Evolutionary conservation across 2,329 filamentous ascomycete genomes (phyloP).

Genomic region (Ophiostoma triangulosporum): DNA sequence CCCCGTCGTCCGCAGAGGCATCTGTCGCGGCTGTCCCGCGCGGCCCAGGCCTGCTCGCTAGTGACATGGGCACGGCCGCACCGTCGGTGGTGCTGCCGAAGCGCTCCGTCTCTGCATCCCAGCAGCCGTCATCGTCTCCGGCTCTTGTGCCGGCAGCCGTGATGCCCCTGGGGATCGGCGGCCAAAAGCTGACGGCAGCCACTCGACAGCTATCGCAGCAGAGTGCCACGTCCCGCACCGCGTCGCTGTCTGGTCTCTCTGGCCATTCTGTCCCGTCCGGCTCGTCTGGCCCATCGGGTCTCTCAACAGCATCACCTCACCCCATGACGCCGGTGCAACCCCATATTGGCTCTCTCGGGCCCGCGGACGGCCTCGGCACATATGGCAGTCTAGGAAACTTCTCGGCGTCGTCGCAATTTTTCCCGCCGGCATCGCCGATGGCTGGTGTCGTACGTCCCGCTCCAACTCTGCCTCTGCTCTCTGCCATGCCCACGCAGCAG

Average conservation of each 20-base stretch:
- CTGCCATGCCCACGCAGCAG: conserved; percentile 14
- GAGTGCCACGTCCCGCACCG: conserved; percentile 49
- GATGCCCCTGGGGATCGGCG: conserved; percentile 41
- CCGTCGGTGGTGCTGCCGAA: conserved; percentile 24
- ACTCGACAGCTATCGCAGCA: conserved; percentile 70
- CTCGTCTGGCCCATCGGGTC: neutral
- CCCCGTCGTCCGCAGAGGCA: neutral
- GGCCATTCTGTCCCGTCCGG: conserved; percentile 22
- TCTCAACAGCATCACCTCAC: conserved; percentile 40
- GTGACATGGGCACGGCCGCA: conserved; percentile 10
- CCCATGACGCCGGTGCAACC: conserved; percentile 46
- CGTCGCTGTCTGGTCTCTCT: conserved; percentile 43
- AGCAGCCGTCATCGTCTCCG: conserved; percentile 23
- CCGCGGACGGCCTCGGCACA: conserved; percentile 24
- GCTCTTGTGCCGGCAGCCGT: conserved; percentile 53
- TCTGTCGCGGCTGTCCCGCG: conserved; percentile 12
- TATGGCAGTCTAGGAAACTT: neutral
- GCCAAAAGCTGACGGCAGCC: conserved; percentile 1
- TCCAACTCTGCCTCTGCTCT: neutral
- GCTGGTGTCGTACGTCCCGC: conserved; percentile 36
- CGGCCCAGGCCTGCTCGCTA: neutral
- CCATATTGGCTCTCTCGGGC: conserved; percentile 40
- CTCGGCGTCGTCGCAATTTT: conserved; percentile 15
- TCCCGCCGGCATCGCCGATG: conserved; percentile 50
- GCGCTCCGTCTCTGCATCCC: conserved; percentile 36